These are phyloP conservation scores for Saccharomycopsis capsularis DNA, from an alignment of 805 yeast species.

Conservation along the genomic window DNA sequence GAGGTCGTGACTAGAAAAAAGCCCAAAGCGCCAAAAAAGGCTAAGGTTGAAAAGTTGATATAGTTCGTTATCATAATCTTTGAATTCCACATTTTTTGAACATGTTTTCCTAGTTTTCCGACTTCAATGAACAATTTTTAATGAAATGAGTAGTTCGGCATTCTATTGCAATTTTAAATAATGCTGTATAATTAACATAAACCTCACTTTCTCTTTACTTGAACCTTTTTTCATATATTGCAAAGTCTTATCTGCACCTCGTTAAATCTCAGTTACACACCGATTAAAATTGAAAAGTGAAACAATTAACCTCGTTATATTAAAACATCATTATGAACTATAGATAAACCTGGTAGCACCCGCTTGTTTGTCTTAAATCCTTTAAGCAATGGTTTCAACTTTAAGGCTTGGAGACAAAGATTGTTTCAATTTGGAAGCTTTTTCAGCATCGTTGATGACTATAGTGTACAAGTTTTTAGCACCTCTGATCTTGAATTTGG, in stretches of 20 bases:
- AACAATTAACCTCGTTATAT: not conserved
- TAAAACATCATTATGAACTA: not conserved
- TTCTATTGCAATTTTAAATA: too few species aligned
- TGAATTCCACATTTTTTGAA: too few species aligned
- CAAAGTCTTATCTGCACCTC: too few species aligned
- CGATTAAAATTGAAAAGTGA: not conserved
- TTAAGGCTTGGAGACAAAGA: slow-evolving; percentile 92
- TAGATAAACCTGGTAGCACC: not conserved
- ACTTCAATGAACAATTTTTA: too few species aligned
- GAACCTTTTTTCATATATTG: too few species aligned
- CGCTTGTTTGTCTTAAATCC: not conserved
- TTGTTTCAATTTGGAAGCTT: slow-evolving; percentile 96
- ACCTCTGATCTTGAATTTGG: slow-evolving; percentile 99
- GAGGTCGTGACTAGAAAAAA: slow-evolving; percentile 31
- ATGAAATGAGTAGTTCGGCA: too few species aligned
- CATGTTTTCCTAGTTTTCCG: too few species aligned
- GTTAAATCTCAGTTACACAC: too few species aligned
- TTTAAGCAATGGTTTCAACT: slow-evolving; percentile 32
- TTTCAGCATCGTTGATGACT: slow-evolving; percentile 89
- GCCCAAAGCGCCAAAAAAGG: not conserved
- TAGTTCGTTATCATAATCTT: not conserved
- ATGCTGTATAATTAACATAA: too few species aligned
- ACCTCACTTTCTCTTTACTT: too few species aligned
- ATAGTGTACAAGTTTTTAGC: slow-evolving; percentile 89
- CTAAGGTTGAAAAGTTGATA: slow-evolving; percentile 6